Evolutionary conservation across 257 asterid species (phyloP), one percentile per base, ranked within the genome.

Genomic region (Rubia yunnanensis): DNA sequence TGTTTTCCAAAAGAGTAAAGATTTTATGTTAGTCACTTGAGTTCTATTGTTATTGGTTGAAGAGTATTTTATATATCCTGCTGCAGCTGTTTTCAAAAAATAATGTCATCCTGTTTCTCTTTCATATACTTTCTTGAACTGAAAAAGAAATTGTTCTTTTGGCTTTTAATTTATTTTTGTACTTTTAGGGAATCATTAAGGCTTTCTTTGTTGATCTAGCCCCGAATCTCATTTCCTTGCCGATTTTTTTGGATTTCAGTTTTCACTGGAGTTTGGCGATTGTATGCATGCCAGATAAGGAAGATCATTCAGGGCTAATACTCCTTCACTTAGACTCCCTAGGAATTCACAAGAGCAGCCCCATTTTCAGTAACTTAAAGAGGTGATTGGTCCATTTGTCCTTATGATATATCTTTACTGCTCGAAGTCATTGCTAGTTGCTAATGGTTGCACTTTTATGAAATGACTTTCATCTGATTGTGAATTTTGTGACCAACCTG

Each of bases 201-300:
- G 35, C 67, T 35, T 52, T 59, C 41, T 30, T 72, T 73, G 49
- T 67, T 63, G 31, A 57, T 72, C 67, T 50, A 50, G 61, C 60
- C 28, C 31, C 15, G 31, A 55, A 60, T 62, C 75, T 73, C 58
- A 34, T 63, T 41, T 44, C 68, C 49, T 53, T 79, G 71, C 66
- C 70, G 3, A 0, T 13, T 44, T 61, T 74, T 67, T 52, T 60
- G 1, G 11, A 32, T 74, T 17, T 68, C 84, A 94, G 99, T 64
- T 77, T 18, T 32, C 99, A 94, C 77, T 94, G 99, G 99, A 94
- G 99, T 85, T 84, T 94, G 96, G 83, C 81, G 73, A 88, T 90
- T 72, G 85, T 94, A 64, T 88, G 95, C 75, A 85, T 86, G 64
- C 98, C 98, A 63, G 74, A 81, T 35, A 86, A 85, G 78, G 91